Conservation (phyloP, 1,284 basidiomycete species). For the Papiliotrema nemorosa region DNA sequence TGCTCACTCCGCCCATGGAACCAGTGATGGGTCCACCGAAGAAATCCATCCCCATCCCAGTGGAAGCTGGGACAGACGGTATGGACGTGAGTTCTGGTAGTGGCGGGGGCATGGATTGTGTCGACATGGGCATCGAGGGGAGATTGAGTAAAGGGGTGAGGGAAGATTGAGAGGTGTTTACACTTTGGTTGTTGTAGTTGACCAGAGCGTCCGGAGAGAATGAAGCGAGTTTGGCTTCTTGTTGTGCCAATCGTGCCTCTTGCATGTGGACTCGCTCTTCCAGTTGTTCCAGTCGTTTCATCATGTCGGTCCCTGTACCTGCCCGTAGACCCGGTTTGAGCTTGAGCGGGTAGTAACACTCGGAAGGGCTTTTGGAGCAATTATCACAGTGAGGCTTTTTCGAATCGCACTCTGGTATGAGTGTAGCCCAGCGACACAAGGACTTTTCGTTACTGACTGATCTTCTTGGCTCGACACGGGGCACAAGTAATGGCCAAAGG, state of each 20-base stretch:
- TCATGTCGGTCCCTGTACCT: constrained; percentile 46
- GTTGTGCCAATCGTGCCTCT: constrained; percentile 30
- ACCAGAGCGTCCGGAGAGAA: not conserved
- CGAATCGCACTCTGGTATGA: constrained; percentile 31
- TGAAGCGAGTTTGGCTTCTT: constrained; percentile 19
- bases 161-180: not conserved
- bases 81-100: constrained; percentile 1
- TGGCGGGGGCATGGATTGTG: not conserved
- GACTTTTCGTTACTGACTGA: constrained; percentile 18
- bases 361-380: constrained; percentile 33
- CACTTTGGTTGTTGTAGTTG: not conserved
- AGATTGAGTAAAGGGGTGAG: constrained; percentile 1
- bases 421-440: not conserved
- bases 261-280: constrained; percentile 35
- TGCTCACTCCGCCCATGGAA: constrained; percentile 20
- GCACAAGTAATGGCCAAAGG: constrained; percentile 33
- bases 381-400: constrained; percentile 35
- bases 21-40: constrained; percentile 17
- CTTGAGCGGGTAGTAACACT: constrained; percentile 45
- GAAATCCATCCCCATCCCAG: not conserved
- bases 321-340: constrained; percentile 48
- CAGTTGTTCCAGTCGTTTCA: constrained; percentile 39
- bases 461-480: constrained; percentile 31
- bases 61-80: not conserved
- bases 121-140: constrained; percentile 5